phyloP scores from a whole-genome alignment of 1,284 basidiomycete species.

The Lentinus polychrous region DNA sequence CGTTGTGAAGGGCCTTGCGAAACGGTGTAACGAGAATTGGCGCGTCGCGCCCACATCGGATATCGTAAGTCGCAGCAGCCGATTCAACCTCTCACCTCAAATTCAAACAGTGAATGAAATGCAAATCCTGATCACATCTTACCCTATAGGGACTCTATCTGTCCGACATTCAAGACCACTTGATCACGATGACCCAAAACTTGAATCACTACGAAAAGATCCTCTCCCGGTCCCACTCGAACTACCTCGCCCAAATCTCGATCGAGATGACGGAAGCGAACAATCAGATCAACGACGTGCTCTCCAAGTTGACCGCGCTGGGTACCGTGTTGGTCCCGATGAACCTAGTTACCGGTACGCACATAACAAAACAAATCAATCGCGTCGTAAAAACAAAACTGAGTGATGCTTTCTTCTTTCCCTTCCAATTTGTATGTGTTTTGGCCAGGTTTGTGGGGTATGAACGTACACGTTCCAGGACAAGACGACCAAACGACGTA shows the following conservation, averaged over 20 bases:
- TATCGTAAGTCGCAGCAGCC: constrained; percentile 77
- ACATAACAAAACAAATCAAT: too few relatives aligned
- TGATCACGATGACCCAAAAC: constrained; percentile 99
- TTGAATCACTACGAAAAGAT: constrained; percentile 99
- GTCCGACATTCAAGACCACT: constrained; percentile 94
- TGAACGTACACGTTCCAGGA: constrained; percentile 92
- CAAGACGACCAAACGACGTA: constrained; percentile 53
- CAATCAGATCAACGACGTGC: constrained; percentile 99
- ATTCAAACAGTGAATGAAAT: not conserved
- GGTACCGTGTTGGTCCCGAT: constrained; percentile 97
- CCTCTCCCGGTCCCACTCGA: constrained; percentile 96
- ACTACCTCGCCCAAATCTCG: constrained; percentile 96
- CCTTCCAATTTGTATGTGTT: not conserved
- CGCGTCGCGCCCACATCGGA: constrained; percentile 96
- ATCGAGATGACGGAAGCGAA: constrained; percentile 99
- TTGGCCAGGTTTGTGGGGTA: constrained; percentile 78
- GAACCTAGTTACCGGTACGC: constrained; percentile 86
- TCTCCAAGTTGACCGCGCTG: constrained; percentile 96
- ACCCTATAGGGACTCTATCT: constrained; percentile 81
- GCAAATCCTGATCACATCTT: not conserved
- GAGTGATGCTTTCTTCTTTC: not conserved
- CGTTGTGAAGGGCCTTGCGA: constrained; percentile 97
- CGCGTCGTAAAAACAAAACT: too few relatives aligned
- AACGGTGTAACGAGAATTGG: constrained; percentile 99
- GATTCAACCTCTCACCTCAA: constrained; percentile 2